Evolutionary conservation across 2,329 filamentous ascomycete genomes (phyloP).

Genomic region (Ascochyta clinopodiicola): DNA sequence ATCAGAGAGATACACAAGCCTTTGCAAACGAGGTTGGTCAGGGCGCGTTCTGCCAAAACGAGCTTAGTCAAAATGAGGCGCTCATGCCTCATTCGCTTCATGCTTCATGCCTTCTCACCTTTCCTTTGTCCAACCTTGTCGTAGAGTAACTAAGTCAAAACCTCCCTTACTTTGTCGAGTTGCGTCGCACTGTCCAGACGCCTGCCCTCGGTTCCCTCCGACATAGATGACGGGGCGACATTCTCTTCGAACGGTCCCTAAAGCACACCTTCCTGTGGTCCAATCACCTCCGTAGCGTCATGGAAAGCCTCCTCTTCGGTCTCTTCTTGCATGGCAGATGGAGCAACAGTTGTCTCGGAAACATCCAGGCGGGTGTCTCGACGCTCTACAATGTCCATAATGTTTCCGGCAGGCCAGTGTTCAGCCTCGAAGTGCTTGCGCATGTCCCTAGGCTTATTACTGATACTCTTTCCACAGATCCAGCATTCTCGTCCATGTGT

Average conservation of each 20-base stretch:
- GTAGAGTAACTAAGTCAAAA: not conserved
- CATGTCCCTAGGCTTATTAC: slow-evolving; percentile 12
- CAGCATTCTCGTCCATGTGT: slow-evolving; percentile 17
- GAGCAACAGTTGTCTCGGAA: too few species aligned
- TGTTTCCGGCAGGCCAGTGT: slow-evolving; percentile 18
- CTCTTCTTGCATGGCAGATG: not conserved
- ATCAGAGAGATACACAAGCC: too few species aligned
- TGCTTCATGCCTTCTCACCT: too few species aligned
- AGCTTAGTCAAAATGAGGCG: too few species aligned
- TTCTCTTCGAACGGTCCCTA: not conserved
- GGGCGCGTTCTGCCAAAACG: too few species aligned
- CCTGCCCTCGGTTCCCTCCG: not conserved
- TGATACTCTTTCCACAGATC: slow-evolving; percentile 13
- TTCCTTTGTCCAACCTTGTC: too few species aligned
- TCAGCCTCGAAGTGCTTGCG: slow-evolving; percentile 18
- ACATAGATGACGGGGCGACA: too few species aligned
- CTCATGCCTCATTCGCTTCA: too few species aligned
- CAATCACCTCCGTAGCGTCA: not conserved
- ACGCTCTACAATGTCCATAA: not conserved
- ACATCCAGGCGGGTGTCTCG: too few species aligned
- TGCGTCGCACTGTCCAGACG: not conserved
- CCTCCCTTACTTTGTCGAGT: not conserved
- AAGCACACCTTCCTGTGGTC: not conserved
- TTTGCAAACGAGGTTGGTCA: too few species aligned
- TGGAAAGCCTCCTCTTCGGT: not conserved